These are phyloP conservation scores for Termitomyces sp. DNA, from an alignment of 768 basidiomycete genomes.

Conservation along the genomic window DNA sequence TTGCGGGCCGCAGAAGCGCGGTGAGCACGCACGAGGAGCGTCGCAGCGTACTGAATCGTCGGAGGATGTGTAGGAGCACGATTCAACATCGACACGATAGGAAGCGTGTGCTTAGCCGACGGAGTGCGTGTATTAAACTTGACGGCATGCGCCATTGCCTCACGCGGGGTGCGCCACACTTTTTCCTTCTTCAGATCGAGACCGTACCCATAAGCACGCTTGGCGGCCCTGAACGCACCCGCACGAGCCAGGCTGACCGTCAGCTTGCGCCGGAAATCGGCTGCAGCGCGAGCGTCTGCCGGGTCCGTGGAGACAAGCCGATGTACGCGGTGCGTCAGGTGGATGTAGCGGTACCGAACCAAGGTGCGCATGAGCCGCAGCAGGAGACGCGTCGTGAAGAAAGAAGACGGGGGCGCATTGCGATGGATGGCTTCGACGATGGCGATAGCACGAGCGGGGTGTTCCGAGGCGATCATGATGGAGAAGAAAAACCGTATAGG, in stretches of 20 bases:
- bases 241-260: slow-evolving; percentile 20
- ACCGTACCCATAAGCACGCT: slow-evolving; percentile 11
- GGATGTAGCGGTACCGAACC: slow-evolving; percentile 32
- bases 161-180: slow-evolving; percentile 15
- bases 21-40: slow-evolving; percentile 32
- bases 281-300: slow-evolving; percentile 11
- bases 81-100: slow-evolving; percentile 17
- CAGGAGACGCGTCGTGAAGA: slow-evolving; percentile 35
- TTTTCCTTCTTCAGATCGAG: background rate
- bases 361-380: slow-evolving; percentile 33
- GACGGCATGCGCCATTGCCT: slow-evolving; percentile 18
- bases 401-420: slow-evolving; percentile 23
- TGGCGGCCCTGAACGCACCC: slow-evolving; percentile 25
- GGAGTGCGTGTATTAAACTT: slow-evolving; percentile 19
- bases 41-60: slow-evolving; percentile 27
- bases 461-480: slow-evolving; percentile 30
- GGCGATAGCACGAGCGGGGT: slow-evolving; percentile 27
- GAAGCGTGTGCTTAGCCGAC: slow-evolving; percentile 9
- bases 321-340: slow-evolving; percentile 26
- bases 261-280: slow-evolving; percentile 27
- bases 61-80: slow-evolving; percentile 19
- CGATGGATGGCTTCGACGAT: slow-evolving; percentile 34
- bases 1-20: slow-evolving; percentile 38
- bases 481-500: slow-evolving; percentile 42
- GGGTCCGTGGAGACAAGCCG: slow-evolving; percentile 14